Conservation (phyloP, 495 filamentous ascomycete species). For the Lepraria neglecta region DNA sequence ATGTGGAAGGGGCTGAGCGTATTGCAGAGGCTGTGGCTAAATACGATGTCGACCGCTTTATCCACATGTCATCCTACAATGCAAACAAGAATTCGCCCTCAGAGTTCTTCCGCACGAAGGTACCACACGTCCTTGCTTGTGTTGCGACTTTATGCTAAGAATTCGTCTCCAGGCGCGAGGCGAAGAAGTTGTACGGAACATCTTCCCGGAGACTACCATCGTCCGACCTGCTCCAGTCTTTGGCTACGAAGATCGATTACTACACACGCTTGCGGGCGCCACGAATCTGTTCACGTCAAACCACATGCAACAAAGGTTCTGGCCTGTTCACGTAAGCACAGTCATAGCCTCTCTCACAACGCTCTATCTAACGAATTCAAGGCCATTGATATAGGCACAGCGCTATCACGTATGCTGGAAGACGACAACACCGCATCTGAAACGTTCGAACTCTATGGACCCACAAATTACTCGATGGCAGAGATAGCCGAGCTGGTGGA, state of each 20-base stretch:
- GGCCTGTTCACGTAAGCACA: slow-evolving; percentile 81
- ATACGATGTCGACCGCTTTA: slow-evolving; percentile 95
- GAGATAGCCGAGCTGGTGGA: slow-evolving; percentile 86
- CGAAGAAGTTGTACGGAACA: slow-evolving; percentile 75
- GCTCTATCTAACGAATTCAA: slow-evolving; percentile 30
- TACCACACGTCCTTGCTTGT: slow-evolving; percentile 30
- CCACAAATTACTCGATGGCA: slow-evolving; percentile 81
- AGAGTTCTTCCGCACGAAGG: slow-evolving; percentile 87
- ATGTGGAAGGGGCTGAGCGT: slow-evolving; percentile 88
- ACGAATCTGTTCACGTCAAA: slow-evolving; percentile 83
- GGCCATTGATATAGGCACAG: slow-evolving; percentile 82
- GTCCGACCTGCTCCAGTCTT: slow-evolving; percentile 92
- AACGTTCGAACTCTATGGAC: slow-evolving; percentile 93
- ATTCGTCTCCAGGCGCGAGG: slow-evolving; percentile 54
- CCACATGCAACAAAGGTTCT: slow-evolving; percentile 82
- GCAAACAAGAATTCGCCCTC: slow-evolving; percentile 73
- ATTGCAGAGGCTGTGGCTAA: slow-evolving; percentile 96
- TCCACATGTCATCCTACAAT: slow-evolving; percentile 95
- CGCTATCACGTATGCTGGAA: slow-evolving; percentile 79
- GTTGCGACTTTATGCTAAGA: slow-evolving; percentile 19
- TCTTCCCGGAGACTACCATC: slow-evolving; percentile 97
- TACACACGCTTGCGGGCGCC: slow-evolving; percentile 73
- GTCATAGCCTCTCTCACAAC: neutral
- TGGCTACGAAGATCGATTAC: slow-evolving; percentile 87
- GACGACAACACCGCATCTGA: slow-evolving; percentile 84